phyloP scores from a whole-genome alignment of 2,329 filamentous ascomycete genomes.

The Neonectria ditissima region DNA sequence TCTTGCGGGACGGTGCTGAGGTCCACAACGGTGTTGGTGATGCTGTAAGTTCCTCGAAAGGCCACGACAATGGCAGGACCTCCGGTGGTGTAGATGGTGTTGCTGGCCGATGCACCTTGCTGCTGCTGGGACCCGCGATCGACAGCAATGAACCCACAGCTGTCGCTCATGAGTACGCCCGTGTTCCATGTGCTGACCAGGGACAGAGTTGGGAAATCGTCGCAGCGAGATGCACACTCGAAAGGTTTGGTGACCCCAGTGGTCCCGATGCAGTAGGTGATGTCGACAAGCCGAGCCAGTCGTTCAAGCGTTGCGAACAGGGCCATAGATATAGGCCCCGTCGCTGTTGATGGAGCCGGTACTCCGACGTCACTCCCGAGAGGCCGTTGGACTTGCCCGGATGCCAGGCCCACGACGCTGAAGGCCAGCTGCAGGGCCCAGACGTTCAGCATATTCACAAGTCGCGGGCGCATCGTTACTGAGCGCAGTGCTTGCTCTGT shows the following conservation, averaged over 20 bases:
- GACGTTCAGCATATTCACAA: constrained; percentile 12
- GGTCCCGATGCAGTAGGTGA: constrained; percentile 90
- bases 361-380: constrained; percentile 11
- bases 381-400: constrained; percentile 24
- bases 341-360: constrained; percentile 10
- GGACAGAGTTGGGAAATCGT: constrained; percentile 83
- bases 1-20: constrained; percentile 89
- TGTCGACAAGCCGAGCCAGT: constrained; percentile 90
- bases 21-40: constrained; percentile 91
- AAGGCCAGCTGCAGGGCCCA: constrained; percentile 38
- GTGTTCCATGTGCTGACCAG: constrained; percentile 92
- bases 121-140: constrained; percentile 66
- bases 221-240: constrained; percentile 84
- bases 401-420: constrained; percentile 26
- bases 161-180: constrained; percentile 86
- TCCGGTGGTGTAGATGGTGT: constrained; percentile 16
- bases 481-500: neutral
- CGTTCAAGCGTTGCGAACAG: constrained; percentile 89
- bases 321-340: constrained; percentile 61
- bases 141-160: constrained; percentile 93
- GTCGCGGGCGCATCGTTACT: constrained; percentile 27
- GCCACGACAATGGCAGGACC: constrained; percentile 77
- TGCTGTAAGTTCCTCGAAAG: constrained; percentile 94
- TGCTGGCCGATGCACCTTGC: constrained; percentile 25
- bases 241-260: constrained; percentile 88